Evolutionary conservation across 208 protist genomes (phyloP), one percentile per base, ranked within the genome.

Genomic region (Blastocrithidia nonstop): DNA sequence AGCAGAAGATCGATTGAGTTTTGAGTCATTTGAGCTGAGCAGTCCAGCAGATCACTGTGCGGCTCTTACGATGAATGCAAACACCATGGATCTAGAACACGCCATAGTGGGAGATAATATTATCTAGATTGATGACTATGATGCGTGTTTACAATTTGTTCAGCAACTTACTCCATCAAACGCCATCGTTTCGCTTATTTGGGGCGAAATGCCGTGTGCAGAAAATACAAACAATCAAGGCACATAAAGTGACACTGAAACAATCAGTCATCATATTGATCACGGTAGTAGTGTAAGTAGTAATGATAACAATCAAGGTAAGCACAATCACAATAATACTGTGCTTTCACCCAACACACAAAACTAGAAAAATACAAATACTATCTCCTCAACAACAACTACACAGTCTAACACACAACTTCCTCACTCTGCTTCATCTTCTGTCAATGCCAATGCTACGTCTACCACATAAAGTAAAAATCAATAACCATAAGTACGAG

Each of bases 91-190:
- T 35, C 21, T 81, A 21, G 50, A 57, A 42, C 66, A 88, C 50
- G 68, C 61, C 46, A 71, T 61, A 54, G 48, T 70, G 24, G 68
- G 57, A 2, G 44, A 41, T 9, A 20, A 61, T 4, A 29, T 82
- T 31, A 44, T 74, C 2, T 55, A 81, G 15, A 67, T 80, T 24
- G 75, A 84, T 33, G 54, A 88, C 49, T 39, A 70, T 4, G 53
- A 51, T 37, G 72, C 54, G 16, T 50, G 31, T 6, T 43, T 73
- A 39, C 50, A 33, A 20, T 79, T 71, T 44, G 45, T 40, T 29
- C 46, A 44, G 24, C 70, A 87, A 38, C 47, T 87, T 38, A 76
- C 61, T 13, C 77, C 77, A 28, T 47, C 72, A 24, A 65, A 71
- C 45, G 39, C 58, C 45, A 49, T 65, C 17, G 58, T 77, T 25